Evolutionary conservation across 2,329 filamentous ascomycete genomes (phyloP).

Genomic region (Phaeosphaeria sp.): DNA sequence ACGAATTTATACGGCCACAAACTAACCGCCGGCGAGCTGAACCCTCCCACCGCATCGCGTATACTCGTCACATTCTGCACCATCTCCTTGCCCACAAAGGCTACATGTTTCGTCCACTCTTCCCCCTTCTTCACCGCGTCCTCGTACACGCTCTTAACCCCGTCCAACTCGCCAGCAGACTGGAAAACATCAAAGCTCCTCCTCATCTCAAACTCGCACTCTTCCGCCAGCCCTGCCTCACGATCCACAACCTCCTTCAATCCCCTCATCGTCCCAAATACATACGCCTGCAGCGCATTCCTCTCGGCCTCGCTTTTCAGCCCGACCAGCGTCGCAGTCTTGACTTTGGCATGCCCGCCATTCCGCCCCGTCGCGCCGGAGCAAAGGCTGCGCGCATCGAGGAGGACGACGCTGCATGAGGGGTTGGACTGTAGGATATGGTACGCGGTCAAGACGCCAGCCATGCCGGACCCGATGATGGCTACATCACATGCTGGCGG

Average conservation of each 20-base stretch:
- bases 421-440: slow-evolving; percentile 27
- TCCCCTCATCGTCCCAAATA: slow-evolving; percentile 14
- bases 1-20: slow-evolving; percentile 41
- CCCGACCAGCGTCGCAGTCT: slow-evolving; percentile 49
- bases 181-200: slow-evolving; percentile 29
- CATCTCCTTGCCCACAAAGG: slow-evolving; percentile 8
- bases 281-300: slow-evolving; percentile 21
- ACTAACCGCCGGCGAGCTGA: slow-evolving; percentile 20
- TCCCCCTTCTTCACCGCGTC: slow-evolving; percentile 10
- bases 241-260: slow-evolving; percentile 16
- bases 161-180: slow-evolving; percentile 7
- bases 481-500: slow-evolving; percentile 37
- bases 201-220: slow-evolving; percentile 34
- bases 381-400: slow-evolving; percentile 33
- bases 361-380: slow-evolving; percentile 35
- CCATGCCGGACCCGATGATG: slow-evolving; percentile 45
- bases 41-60: slow-evolving; percentile 24
- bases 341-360: slow-evolving; percentile 54
- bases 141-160: slow-evolving; percentile 14
- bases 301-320: slow-evolving; percentile 7
- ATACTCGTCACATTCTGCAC: slow-evolving; percentile 27
- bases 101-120: slow-evolving; percentile 23
- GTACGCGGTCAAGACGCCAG: slow-evolving; percentile 40
- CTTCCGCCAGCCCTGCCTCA: slow-evolving; percentile 19
- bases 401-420: slow-evolving; percentile 18